phyloP scores from a whole-genome alignment of 495 filamentous ascomycete genomes.

The Choiromyces venosus region DNA sequence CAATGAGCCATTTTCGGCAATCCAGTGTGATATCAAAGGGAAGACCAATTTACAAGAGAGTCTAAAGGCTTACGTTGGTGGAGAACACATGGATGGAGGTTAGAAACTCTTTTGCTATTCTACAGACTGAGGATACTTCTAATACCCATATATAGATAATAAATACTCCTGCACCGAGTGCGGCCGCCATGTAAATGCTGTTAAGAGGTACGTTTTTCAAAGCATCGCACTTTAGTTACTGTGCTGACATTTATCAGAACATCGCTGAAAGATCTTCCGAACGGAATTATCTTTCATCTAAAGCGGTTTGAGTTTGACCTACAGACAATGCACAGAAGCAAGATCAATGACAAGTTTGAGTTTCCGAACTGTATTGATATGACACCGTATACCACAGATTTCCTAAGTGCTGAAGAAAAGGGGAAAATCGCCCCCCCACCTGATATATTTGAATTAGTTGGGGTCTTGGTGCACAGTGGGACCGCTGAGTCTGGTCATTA shows the following conservation, averaged over 20 bases:
- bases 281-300: constrained; percentile 91
- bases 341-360: constrained; percentile 91
- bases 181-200: constrained; percentile 83
- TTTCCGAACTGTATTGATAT: constrained; percentile 85
- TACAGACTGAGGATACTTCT: constrained; percentile 23
- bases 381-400: constrained; percentile 79
- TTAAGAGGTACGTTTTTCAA: constrained; percentile 61
- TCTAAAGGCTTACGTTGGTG: constrained; percentile 86
- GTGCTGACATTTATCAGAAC: constrained; percentile 50
- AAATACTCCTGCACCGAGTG: constrained; percentile 96
- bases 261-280: constrained; percentile 86
- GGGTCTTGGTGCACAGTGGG: constrained; percentile 85
- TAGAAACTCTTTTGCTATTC: constrained; percentile 35
- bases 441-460: constrained; percentile 87
- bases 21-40: constrained; percentile 95
- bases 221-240: constrained; percentile 6
- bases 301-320: constrained; percentile 97
- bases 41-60: constrained; percentile 80
- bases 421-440: constrained; percentile 43
- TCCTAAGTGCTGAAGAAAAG: constrained; percentile 61
- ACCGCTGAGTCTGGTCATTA: constrained; percentile 95
- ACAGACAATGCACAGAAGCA: constrained; percentile 72
- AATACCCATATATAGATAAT: constrained; percentile 58
- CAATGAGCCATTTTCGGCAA: constrained; percentile 85
- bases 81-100: constrained; percentile 94